These are phyloP conservation scores for Paramecium sexaurelia DNA, from an alignment of 73 alveolate species.

Conservation along the genomic window DNA sequence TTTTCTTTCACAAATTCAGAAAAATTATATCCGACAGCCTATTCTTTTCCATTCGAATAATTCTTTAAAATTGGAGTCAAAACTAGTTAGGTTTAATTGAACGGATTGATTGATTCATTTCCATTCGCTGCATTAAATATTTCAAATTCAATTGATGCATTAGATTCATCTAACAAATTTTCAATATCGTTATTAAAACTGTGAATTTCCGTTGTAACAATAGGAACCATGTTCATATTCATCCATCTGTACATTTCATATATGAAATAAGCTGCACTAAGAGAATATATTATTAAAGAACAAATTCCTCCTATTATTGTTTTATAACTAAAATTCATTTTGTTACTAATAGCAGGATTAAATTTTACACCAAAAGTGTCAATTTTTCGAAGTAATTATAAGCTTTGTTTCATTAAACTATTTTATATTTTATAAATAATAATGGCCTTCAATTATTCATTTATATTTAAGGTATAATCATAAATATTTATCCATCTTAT, in stretches of 20 bases:
- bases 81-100: neutral
- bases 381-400: neutral
- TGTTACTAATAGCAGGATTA: neutral
- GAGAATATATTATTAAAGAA: neutral
- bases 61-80: neutral
- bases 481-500: neutral
- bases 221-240: neutral
- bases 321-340: neutral
- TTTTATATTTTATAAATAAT: neutral
- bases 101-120: neutral
- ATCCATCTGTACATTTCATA: neutral
- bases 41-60: neutral
- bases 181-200: neutral
- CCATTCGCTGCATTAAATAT: neutral
- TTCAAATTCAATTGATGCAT: neutral
- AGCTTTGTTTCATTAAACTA: neutral
- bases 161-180: neutral
- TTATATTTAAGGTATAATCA: neutral
- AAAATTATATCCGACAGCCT: neutral
- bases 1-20: neutral
- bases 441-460: neutral
- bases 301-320: neutral
- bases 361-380: neutral
- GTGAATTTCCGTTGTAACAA: neutral
- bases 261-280: neutral